Percentiles rank a stretch among this genome's conserved stretches.
Evolutionary conservation across 1,284 basidiomycete genomes (phyloP).

Genomic region (Tilletia caries): DNA sequence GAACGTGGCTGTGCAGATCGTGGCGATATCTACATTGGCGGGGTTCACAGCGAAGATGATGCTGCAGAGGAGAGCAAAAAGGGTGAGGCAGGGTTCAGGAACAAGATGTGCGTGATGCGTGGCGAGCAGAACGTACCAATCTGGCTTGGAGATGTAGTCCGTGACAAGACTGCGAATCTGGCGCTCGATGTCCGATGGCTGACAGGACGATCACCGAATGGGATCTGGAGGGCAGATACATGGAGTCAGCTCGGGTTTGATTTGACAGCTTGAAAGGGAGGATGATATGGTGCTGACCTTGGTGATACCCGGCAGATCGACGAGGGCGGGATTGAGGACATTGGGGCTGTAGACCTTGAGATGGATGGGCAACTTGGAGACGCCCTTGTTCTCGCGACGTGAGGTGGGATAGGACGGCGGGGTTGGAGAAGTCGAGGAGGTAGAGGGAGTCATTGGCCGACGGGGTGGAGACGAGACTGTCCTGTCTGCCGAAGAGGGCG

Average conservation of each 20-base stretch:
- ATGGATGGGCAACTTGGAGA: constrained; percentile 90
- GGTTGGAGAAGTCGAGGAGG: constrained; percentile 26
- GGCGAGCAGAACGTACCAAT: too few species aligned
- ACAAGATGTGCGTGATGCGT: too few species aligned
- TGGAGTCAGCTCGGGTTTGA: not conserved
- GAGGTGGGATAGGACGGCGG: too few species aligned
- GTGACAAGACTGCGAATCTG: too few species aligned
- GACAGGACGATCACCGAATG: constrained; percentile 63
- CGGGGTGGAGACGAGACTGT: constrained; percentile 23
- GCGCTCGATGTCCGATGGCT: constrained; percentile 82
- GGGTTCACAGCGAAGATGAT: too few species aligned
- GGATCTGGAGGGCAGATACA: constrained; percentile 30
- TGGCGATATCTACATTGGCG: too few species aligned
- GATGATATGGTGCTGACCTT: constrained; percentile 62
- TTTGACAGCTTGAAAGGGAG: not conserved
- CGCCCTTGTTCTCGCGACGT: constrained; percentile 98
- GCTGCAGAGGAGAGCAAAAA: too few species aligned
- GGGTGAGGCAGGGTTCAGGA: too few species aligned
- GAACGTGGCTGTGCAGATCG: too few species aligned
- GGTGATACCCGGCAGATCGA: constrained; percentile 91
- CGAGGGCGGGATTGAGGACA: constrained; percentile 89
- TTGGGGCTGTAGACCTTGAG: constrained; percentile 91
- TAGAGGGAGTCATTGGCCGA: constrained; percentile 41
- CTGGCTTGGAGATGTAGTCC: too few species aligned
- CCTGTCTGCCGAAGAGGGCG: constrained; percentile 44